Evolutionary conservation across 371 early-diverging fungal genomes (phyloP).

Genomic region (Vairimorpha ceranae): DNA sequence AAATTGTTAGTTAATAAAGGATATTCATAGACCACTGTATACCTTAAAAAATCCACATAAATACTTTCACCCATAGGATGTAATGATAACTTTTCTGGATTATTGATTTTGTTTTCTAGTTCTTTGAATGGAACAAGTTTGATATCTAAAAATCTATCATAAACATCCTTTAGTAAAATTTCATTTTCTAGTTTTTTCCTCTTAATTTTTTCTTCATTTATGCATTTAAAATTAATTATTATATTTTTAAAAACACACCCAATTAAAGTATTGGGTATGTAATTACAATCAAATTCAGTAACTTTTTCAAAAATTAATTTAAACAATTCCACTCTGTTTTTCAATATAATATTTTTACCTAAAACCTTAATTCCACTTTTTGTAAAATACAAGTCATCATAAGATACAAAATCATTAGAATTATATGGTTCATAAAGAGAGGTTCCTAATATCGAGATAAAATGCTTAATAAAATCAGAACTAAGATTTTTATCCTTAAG

Average conservation of each 20-base stretch:
- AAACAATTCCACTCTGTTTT: slow-evolving; percentile 38
- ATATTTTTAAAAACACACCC: slow-evolving; percentile 6
- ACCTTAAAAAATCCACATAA: slow-evolving; percentile 20
- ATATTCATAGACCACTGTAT: background rate
- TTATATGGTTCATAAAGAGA: slow-evolving; percentile 32
- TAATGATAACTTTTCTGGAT: slow-evolving; percentile 1
- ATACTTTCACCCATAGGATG: slow-evolving; percentile 22
- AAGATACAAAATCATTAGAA: slow-evolving; percentile 43
- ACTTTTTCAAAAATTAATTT: slow-evolving; percentile 4
- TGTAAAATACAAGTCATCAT: slow-evolving; percentile 51
- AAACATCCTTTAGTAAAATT: background rate
- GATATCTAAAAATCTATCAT: slow-evolving; percentile 8
- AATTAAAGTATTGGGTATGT: background rate
- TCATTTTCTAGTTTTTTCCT: background rate
- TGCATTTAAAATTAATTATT: background rate
- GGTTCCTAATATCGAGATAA: slow-evolving; percentile 27
- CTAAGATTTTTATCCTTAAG: slow-evolving; percentile 10
- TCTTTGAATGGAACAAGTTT: slow-evolving; percentile 25
- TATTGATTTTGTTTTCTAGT: slow-evolving; percentile 11
- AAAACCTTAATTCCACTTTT: slow-evolving; percentile 40
- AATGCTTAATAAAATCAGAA: slow-evolving; percentile 24
- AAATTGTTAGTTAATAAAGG: background rate
- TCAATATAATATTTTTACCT: slow-evolving; percentile 35
- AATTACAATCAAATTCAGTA: background rate
- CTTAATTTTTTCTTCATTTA: background rate